phyloP scores from a whole-genome alignment of 768 basidiomycete genomes.

The Psilocybe cubensis region DNA sequence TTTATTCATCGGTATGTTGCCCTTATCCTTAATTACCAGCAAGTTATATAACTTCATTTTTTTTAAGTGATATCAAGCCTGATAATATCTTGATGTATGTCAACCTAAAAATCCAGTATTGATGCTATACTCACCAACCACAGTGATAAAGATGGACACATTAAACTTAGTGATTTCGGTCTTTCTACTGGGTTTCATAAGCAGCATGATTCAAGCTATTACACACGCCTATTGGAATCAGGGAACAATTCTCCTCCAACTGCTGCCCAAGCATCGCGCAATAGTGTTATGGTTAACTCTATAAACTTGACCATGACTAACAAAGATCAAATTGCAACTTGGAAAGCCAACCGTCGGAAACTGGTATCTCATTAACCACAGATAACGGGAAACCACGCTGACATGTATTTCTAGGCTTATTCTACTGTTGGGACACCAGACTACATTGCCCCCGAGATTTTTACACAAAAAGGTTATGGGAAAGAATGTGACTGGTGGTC shows the following conservation, averaged over 20 bases:
- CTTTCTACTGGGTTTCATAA: conserved; percentile 99
- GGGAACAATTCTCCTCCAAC: conserved; percentile 50
- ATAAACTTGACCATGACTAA: conserved; percentile 96
- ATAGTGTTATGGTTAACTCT: conserved; percentile 96
- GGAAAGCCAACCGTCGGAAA: conserved; percentile 98
- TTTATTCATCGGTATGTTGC: conserved; percentile 89
- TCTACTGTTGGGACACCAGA: conserved; percentile 98
- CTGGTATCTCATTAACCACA: conserved; percentile 56
- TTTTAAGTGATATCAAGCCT: conserved; percentile 91
- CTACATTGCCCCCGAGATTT: conserved; percentile 96
- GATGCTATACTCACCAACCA: background rate
- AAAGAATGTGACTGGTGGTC: conserved; percentile 99
- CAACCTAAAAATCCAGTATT: conserved; percentile 38
- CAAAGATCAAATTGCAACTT: conserved; percentile 94
- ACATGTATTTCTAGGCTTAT: conserved; percentile 68
- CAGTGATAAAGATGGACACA: conserved; percentile 90
- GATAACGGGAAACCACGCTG: background rate
- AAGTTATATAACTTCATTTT: too few species aligned
- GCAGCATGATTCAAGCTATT: conserved; percentile 95
- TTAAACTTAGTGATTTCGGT: conserved; percentile 98
- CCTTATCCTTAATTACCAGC: background rate
- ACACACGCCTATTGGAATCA: conserved; percentile 83
- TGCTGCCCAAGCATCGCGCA: conserved; percentile 60
- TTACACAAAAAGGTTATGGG: conserved; percentile 95
- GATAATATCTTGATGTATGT: conserved; percentile 79